phyloP scores from a whole-genome alignment of 139 green algal genomes.

The Gonium pectorale region DNA sequence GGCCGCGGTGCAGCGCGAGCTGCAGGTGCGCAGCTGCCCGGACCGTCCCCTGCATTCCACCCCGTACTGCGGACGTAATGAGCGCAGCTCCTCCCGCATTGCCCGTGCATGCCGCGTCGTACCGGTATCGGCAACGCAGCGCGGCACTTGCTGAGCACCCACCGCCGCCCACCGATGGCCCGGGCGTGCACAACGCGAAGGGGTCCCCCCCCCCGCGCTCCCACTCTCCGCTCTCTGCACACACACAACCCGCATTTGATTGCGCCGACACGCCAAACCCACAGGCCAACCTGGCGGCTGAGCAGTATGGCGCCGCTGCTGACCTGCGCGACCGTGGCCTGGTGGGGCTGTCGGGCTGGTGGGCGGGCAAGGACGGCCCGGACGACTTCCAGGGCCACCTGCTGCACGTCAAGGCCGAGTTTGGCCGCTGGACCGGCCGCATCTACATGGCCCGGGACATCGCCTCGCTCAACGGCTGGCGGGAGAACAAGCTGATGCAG shows the following conservation, averaged over 20 bases:
- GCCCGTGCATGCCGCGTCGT: too few relatives aligned
- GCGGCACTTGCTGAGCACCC: too few relatives aligned
- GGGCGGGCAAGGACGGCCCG: slow-evolving; percentile 65
- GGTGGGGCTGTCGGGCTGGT: slow-evolving; percentile 81
- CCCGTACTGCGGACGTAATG: too few relatives aligned
- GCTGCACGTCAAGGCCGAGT: slow-evolving; percentile 70
- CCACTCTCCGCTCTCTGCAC: too few relatives aligned
- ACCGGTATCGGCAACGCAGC: too few relatives aligned
- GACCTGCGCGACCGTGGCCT: slow-evolving; percentile 72
- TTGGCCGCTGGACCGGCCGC: slow-evolving; percentile 66
- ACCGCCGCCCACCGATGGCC: too few relatives aligned
- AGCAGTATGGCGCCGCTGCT: slow-evolving; percentile 79
- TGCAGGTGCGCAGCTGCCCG: slow-evolving; percentile 58
- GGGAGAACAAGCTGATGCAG: slow-evolving; percentile 30
- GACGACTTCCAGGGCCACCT: slow-evolving; percentile 82
- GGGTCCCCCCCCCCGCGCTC: too few relatives aligned
- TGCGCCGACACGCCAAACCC: too few relatives aligned
- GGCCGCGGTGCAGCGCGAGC: slow-evolving; percentile 38
- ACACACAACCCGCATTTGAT: too few relatives aligned
- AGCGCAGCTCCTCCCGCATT: too few relatives aligned
- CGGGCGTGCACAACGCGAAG: too few relatives aligned
- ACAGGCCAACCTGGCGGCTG: slow-evolving; percentile 63
- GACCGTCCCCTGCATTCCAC: too few relatives aligned
- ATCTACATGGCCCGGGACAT: slow-evolving; percentile 73
- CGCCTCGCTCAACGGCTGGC: slow-evolving; percentile 55